phyloP scores from a whole-genome alignment of 768 basidiomycete genomes.

The Polyporus arcularius region DNA sequence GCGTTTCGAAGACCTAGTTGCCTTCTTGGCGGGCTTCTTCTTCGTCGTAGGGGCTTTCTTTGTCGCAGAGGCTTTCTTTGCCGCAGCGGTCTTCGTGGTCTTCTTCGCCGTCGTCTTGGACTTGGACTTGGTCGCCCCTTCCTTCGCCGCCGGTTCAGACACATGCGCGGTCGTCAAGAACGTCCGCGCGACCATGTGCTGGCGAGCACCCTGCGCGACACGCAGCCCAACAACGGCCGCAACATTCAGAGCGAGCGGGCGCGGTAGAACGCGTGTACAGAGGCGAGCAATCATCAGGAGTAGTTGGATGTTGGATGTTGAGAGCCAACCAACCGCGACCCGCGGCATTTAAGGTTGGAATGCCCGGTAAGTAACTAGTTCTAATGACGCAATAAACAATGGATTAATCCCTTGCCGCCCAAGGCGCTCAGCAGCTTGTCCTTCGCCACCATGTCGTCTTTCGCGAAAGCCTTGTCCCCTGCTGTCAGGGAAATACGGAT shows the following conservation, averaged over 20 bases:
- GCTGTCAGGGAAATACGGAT: slow-evolving; percentile 80
- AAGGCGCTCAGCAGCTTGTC: slow-evolving; percentile 6
- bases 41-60: not conserved
- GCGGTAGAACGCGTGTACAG: slow-evolving; percentile 16
- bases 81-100: not conserved
- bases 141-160: slow-evolving; percentile 4
- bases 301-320: slow-evolving; percentile 1
- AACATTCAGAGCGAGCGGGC: not conserved
- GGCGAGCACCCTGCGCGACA: not conserved
- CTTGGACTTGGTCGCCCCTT: not conserved
- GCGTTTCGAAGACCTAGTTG: not conserved
- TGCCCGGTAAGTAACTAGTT: not conserved
- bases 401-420: not conserved
- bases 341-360: not conserved
- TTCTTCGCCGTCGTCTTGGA: slow-evolving; percentile 4
- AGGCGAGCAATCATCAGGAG: slow-evolving; percentile 15
- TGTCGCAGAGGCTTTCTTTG: not conserved
- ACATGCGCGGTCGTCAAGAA: slow-evolving; percentile 12
- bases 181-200: slow-evolving; percentile 11
- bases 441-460: slow-evolving; percentile 43
- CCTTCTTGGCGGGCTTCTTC: not conserved
- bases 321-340: not conserved
- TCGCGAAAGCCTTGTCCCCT: slow-evolving; percentile 70
- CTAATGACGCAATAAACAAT: too few relatives aligned
- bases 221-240: not conserved